Conservation (phyloP, 1,284 basidiomycete genomes). For the Phlebopus sp. region DNA sequence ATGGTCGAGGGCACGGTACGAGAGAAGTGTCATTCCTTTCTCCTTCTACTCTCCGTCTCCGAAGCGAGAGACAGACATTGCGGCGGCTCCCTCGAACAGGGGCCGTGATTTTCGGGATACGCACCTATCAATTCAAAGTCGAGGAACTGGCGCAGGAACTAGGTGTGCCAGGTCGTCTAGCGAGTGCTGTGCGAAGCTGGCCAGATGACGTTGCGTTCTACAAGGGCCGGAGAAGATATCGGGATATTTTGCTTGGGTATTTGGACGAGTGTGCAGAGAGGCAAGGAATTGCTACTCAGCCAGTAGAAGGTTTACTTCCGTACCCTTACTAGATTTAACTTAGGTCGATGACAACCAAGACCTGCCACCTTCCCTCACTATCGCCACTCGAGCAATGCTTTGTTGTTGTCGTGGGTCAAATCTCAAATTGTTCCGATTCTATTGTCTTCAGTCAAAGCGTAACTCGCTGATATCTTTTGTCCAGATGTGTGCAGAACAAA, state of each 20-base stretch:
- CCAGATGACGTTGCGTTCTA: slow-evolving; percentile 61
- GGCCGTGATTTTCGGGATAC: slow-evolving; percentile 74
- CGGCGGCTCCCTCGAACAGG: slow-evolving; percentile 65
- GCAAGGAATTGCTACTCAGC: slow-evolving; percentile 16
- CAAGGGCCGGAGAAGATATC: slow-evolving; percentile 55
- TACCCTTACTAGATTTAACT: slow-evolving; percentile 20
- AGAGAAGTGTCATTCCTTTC: slow-evolving; percentile 23
- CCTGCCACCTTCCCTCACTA: too few relatives aligned
- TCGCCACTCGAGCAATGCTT: too few relatives aligned
- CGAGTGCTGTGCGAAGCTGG: slow-evolving; percentile 68
- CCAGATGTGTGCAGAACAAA: slow-evolving; percentile 19
- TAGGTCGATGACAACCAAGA: too few relatives aligned
- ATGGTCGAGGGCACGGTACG: slow-evolving; percentile 32
- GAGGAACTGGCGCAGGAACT: slow-evolving; percentile 56
- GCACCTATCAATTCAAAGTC: slow-evolving; percentile 68
- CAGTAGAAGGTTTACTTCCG: slow-evolving; percentile 13
- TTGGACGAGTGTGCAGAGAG: slow-evolving; percentile 46
- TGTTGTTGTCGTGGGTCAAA: too few relatives aligned
- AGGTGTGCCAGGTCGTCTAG: slow-evolving; percentile 66
- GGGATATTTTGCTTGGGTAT: slow-evolving; percentile 44
- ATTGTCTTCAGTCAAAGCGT: slow-evolving; percentile 21
- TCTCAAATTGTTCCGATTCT: not conserved
- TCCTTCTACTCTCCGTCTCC: slow-evolving; percentile 54
- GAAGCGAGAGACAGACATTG: slow-evolving; percentile 73
- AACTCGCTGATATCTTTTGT: not conserved